Conservation (phyloP, 176 grass and related monocot species). For the Avena insularis region DNA sequence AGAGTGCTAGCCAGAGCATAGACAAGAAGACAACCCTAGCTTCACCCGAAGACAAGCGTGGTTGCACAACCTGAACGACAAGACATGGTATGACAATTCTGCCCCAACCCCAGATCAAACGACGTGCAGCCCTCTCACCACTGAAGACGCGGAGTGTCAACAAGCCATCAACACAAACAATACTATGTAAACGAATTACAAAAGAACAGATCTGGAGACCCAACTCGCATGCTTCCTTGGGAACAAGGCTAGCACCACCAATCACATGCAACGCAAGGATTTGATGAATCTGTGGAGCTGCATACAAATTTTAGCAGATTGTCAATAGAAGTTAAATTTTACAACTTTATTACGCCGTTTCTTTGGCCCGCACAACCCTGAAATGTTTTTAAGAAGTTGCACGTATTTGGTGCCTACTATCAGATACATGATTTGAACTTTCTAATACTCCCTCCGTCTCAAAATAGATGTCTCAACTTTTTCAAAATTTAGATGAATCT, state of each 20-base stretch:
- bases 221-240: conserved; percentile 77
- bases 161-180: not conserved
- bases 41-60: no score
- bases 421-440: not conserved
- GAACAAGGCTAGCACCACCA: conserved; percentile 69
- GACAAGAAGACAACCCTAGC: no score
- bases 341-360: conserved; percentile 71
- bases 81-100: not conserved
- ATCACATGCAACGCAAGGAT: conserved; percentile 74
- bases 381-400: not conserved
- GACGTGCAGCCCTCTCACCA: no score
- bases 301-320: conserved; percentile 76
- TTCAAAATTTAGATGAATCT: no score
- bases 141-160: not conserved
- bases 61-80: no score
- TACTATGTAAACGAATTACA: not conserved
- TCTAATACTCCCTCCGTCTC: not conserved
- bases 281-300: conserved; percentile 83
- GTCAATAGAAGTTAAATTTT: conserved; percentile 72
- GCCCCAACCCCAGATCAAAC: not conserved
- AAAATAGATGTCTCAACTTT: no score
- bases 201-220: conserved; percentile 61
- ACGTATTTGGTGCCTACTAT: not conserved
- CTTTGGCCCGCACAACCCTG: conserved; percentile 79
- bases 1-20: no score